These are phyloP conservation scores for Epichloe brachyelytri DNA, from an alignment of 2,329 filamentous ascomycete species.

Conservation along the genomic window DNA sequence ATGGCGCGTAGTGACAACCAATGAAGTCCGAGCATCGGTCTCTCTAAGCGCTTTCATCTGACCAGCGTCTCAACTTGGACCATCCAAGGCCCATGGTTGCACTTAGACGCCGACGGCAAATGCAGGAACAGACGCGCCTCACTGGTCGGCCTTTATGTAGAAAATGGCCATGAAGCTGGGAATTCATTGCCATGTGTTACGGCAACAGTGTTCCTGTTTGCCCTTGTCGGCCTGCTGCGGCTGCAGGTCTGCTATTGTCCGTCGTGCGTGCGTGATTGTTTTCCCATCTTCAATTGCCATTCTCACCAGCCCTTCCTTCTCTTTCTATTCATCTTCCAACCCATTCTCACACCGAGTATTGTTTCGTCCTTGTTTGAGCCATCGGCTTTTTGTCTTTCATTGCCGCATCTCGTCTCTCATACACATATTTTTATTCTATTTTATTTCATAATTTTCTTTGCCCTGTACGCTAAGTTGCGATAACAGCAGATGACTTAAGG, in stretches of 20 bases:
- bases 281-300: background rate
- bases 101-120: slow-evolving; percentile 1
- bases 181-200: background rate
- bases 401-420: background rate
- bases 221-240: background rate
- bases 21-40: slow-evolving; percentile 10
- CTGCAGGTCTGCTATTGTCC: background rate
- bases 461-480: background rate
- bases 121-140: slow-evolving; percentile 1
- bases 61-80: slow-evolving; percentile 9
- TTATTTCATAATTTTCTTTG: background rate
- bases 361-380: background rate
- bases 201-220: background rate
- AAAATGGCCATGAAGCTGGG: background rate
- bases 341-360: background rate
- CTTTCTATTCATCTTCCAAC: background rate
- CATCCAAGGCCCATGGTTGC: slow-evolving; percentile 1
- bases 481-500: background rate
- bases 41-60: slow-evolving; percentile 27
- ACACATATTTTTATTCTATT: too few relatives aligned
- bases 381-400: slow-evolving; percentile 1
- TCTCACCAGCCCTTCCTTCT: background rate
- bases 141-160: background rate
- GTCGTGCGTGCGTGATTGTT: slow-evolving; percentile 6
- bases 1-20: slow-evolving; percentile 19